Percentiles rank a stretch among this genome's conserved stretches.
Conservation (phyloP, 441 rosid species). For the Theobroma grandiflorum region DNA sequence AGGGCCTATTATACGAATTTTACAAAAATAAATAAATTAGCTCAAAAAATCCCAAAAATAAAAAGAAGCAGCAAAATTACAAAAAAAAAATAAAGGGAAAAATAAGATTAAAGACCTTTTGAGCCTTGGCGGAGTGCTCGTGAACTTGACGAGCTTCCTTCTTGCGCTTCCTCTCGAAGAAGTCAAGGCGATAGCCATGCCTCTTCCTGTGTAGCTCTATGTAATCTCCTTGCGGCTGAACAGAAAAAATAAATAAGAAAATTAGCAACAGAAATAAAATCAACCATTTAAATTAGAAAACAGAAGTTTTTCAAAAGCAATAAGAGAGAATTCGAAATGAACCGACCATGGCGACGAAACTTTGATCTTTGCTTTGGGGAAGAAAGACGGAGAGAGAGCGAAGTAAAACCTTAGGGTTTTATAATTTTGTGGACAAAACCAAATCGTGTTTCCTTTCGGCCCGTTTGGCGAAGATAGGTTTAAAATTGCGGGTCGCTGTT, state of each 20-base stretch:
- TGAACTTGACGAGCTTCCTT: slow-evolving; percentile 89
- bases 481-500: neutral
- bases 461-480: neutral
- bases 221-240: slow-evolving; percentile 90
- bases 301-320: neutral
- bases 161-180: slow-evolving; percentile 84
- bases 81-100: neutral
- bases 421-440: slow-evolving; percentile 12
- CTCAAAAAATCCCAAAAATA: neutral
- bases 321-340: neutral
- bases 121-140: slow-evolving; percentile 74
- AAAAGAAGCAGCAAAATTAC: neutral
- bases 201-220: slow-evolving; percentile 84
- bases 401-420: slow-evolving; percentile 22
- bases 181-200: slow-evolving; percentile 76
- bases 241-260: neutral
- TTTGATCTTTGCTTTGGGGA: slow-evolving; percentile 2
- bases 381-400: neutral
- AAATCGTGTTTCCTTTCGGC: neutral
- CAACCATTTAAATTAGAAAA: neutral
- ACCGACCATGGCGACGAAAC: slow-evolving; percentile 25
- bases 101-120: slow-evolving; percentile 46
- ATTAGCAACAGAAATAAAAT: slow-evolving; percentile 13
- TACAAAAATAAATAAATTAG: slow-evolving; percentile 1
- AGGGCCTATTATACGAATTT: slow-evolving; percentile 49